Evolutionary conservation across 1,284 basidiomycete species (phyloP), one percentile per base, ranked within the genome.

Genomic region (Fomitiporia mediterranea): DNA sequence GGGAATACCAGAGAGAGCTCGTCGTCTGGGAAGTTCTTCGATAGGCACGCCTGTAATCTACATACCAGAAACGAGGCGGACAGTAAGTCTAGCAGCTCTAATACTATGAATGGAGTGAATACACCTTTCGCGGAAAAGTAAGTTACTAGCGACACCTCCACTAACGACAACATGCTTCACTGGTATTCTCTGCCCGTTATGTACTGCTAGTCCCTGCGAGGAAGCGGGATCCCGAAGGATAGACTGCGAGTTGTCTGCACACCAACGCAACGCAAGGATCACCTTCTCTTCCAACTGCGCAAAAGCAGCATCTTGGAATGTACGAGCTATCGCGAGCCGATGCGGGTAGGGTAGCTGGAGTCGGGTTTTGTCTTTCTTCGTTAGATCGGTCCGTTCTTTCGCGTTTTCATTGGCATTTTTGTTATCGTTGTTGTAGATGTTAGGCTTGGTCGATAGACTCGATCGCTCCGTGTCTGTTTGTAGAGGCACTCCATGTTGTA

Each of bases 131-230:
- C 91, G 73, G 56, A 97, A 70, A 61, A 78, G 84, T 34, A 66
- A 48, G 63, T 98, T 98, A 61, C 90, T 91, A 13, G 92, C 94
- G 0, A 98, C 94, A 1, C 94, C 94, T 1, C 94, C 94, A 57
- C 89, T 91, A 8, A 91, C 84, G 0, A 96, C 89, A 11, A 98
- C 63, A 60, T 82, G 72, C 17, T 67, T 63, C 39, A 89, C 69
- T 11, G 67, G 58, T 37, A 83, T 64, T 11, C 72, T 72, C 19
- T 73, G 64, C 3, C 63, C 56, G 11, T 13, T 6, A 28, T 15
- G n/a, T 17, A 13, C 34, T 7, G 15, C 21, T 17, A 34, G 5
- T 9, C 13, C 25, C n/a, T 40, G 2, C 9, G 2, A 3, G 23
- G 23, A 21, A 46, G 13, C 2, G 15, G 13, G 11, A 13, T 11